Evolutionary conservation across 2,329 filamentous ascomycete species (phyloP), one percentile per base, ranked within the genome.

Genomic region (Ophiosphaerella korrae): DNA sequence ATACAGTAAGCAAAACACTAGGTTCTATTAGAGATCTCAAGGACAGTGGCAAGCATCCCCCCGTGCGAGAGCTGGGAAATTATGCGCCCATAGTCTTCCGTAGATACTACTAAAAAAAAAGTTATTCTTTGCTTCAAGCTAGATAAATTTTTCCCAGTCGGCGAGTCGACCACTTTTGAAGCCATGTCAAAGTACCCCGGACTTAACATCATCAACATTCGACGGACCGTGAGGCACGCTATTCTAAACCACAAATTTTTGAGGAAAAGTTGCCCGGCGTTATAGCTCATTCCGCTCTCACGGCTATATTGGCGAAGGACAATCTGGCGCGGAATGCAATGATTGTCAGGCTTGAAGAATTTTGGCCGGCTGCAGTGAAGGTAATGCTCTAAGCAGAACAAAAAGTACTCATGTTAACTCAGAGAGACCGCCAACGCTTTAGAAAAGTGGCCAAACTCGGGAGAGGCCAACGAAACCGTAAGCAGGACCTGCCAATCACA

Each of bases 371-470:
- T 18, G 55, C 48, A 8, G 16, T 55, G 8, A 57, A 51, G 46
- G 49, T 53, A 24, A 42, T 38, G 23, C 41, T 36, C 42, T 26
- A 45, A 14, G 37, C 9, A 31, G n/a, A 48, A 2, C 5, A 31
- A 23, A 7, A 34, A 12, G 23, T 14, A 7, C 23, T 29, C 39
- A 13, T n/a, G 43, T 23, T 37, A 42, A 48, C 40, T 31, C 24
- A 29, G 14, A 29, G 37, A 55, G 48, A 44, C 49, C 4, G 55
- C 52, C 33, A 49, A 55, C 41, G 52, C 52, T 6, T 33, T 58
- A 46, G 55, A 58, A 37, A 55, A 53, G 32, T 58, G 55, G 55
- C 43, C 50, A 5, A 51, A 49, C 42, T 58, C 55, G 2, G 52
- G 55, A 34, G 55, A 58, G 24, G 48, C 11, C 24, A 49, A 47